Evolutionary conservation across 805 yeast species (phyloP), one percentile per base, ranked within the genome.

Genomic region (Ogataea henricii): DNA sequence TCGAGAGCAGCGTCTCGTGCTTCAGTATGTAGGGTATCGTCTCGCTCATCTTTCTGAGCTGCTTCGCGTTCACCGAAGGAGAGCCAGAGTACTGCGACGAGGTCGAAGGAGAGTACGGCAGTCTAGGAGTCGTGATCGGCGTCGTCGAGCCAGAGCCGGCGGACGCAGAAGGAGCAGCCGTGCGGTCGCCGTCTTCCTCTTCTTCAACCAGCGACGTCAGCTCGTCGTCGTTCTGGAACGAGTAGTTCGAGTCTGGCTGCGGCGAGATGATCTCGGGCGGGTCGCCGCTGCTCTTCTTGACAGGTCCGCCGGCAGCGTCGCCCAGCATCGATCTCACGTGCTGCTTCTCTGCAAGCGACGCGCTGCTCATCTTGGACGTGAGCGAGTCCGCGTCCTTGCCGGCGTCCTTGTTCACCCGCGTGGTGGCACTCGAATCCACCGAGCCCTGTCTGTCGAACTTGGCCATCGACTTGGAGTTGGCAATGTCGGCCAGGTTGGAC

Each of bases 11-110:
- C 48, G 85, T 77, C 65, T 87, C 92, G 64, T 87, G 92, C 62
- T 88, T 78, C 52, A 87, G 70, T 27, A 86, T 85, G 57, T 87
- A 87, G n/a, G 95, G 95, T 20, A 87, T 88, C 1, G 94, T 87
- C 61, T 86, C 92, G 36, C 90, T 83, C 47, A 87, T 82, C 60
- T 83, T 87, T 62, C 95, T 75, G 54, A 87, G 70, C 66, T 85
- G 87, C 54, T 75, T 75, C 53, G 88, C 78, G 43, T 77, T 77
- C 35, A 63, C 59, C 20, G 57, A 52, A 12, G 68, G 67, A 20
- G 64, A 56, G 10, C 54, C 51, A 9, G 62, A 58, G 39, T 51
- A 53, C 40, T 53, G 56, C 17, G 55, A 56, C 20, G 52, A 50
- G 4, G 54, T 40, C 13, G 61, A 53, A 1, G 67, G 62, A 3